Evolutionary conservation across 345 rosid species (phyloP).

Genomic region (Corymbia maculata): DNA sequence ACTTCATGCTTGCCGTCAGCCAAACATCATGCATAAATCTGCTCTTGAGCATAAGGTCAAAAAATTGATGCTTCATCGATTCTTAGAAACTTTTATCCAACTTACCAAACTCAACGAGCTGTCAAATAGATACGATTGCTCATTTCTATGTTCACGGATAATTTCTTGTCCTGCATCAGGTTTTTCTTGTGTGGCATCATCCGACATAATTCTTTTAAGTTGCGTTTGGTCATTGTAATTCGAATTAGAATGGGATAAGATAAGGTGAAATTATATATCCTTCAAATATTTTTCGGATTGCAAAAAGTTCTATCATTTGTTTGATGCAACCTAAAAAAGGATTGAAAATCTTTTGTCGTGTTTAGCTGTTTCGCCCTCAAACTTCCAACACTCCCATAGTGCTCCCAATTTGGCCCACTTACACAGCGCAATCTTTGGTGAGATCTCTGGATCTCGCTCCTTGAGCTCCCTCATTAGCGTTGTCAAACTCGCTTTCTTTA

Average conservation of each 20-base stretch:
- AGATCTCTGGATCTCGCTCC: not conserved
- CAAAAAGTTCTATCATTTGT: not conserved
- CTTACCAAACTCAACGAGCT: not conserved
- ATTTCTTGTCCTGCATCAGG: not conserved
- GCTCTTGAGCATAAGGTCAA: not conserved
- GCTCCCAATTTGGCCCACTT: not conserved
- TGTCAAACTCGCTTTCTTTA: not conserved
- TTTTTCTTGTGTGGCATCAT: not conserved
- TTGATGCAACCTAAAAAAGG: not conserved
- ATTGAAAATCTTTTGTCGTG: not conserved
- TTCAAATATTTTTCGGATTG: not conserved
- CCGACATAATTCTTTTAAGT: not conserved
- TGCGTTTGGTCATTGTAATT: not conserved
- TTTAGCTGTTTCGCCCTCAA: not conserved
- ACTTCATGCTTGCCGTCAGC: not conserved
- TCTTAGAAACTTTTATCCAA: not conserved
- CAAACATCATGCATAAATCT: not conserved
- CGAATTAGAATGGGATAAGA: rapidly evolving
- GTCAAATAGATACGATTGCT: not conserved
- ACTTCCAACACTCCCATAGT: not conserved
- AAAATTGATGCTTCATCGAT: not conserved
- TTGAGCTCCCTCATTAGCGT: not conserved
- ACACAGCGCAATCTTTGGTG: not conserved
- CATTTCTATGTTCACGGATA: not conserved
- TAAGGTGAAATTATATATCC: not conserved